Evolutionary conservation across 768 basidiomycete species (phyloP).

Genomic region (Basidioascus undulatus): DNA sequence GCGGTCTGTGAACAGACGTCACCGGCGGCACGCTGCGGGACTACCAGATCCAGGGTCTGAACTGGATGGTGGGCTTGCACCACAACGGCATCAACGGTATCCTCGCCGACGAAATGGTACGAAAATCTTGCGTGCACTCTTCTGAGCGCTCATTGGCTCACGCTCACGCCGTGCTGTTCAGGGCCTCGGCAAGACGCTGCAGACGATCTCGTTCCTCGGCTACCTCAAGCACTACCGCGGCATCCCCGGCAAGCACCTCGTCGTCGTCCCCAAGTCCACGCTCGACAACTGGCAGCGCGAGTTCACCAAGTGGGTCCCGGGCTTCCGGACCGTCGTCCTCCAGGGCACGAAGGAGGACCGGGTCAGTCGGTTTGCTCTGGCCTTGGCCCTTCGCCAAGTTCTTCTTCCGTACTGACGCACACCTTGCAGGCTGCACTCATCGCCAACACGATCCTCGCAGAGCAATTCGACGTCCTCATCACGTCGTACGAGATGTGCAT

Average conservation of each 20-base stretch:
- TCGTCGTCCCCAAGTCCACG: slow-evolving; percentile 97
- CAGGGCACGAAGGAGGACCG: slow-evolving; percentile 81
- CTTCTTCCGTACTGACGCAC: background rate
- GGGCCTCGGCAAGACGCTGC: slow-evolving; percentile 94
- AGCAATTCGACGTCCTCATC: slow-evolving; percentile 80
- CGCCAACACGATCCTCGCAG: slow-evolving; percentile 47
- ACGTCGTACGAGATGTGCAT: slow-evolving; percentile 94
- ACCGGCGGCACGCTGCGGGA: slow-evolving; percentile 63
- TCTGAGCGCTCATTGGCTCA: background rate
- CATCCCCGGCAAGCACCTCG: slow-evolving; percentile 61
- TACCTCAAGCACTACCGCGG: slow-evolving; percentile 70
- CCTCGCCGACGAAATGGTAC: slow-evolving; percentile 87
- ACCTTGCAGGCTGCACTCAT: slow-evolving; percentile 37
- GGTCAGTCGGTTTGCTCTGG: slow-evolving; percentile 14
- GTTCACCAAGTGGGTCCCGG: slow-evolving; percentile 72
- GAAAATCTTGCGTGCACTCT: slow-evolving; percentile 2
- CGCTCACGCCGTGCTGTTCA: slow-evolving; percentile 14
- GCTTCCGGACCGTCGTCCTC: slow-evolving; percentile 54
- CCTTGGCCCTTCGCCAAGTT: background rate
- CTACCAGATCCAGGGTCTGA: slow-evolving; percentile 86
- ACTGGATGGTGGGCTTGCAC: slow-evolving; percentile 91
- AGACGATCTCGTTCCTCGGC: slow-evolving; percentile 89
- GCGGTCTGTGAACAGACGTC: slow-evolving; percentile 50
- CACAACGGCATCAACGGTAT: slow-evolving; percentile 95
- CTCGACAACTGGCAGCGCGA: slow-evolving; percentile 93